Evolutionary conservation across 1,284 basidiomycete species (phyloP), one percentile per base, ranked within the genome.

Genomic region (Cutaneotrichosporon cyanovorans): DNA sequence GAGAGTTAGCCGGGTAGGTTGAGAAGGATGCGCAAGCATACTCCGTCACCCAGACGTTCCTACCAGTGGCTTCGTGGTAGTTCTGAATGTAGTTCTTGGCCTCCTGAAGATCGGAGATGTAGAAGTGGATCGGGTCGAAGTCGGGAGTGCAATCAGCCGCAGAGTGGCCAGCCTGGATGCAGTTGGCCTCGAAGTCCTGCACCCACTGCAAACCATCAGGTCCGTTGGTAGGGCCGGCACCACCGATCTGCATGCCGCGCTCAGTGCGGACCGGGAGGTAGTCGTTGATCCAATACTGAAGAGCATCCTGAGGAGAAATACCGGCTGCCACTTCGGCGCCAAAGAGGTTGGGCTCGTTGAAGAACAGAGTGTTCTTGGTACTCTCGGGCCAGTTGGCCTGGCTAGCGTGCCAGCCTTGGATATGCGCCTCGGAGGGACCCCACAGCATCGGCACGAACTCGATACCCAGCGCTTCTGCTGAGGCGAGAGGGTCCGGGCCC

Each of bases 401-500:
- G 14, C 31, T 22, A 11, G n/a, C 25, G 25, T 20, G 11, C 38
- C 38, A 40, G 15, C 31, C 25, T 12, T 7, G 8, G 12, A 12
- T 18, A 9, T 40, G 23, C 23, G 28, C 23, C 37, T 38, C 28
- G 20, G 15, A 16, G 10, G 38, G 38, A 28, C 38, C 38, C 38
- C 38, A 40, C 25, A 40, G 28, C 38, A 28, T 22, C 11, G 38
- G 38, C n/a, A 40, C 38, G n/a, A 40, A 40, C 38, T 40, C 38
- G 38, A 40, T 6, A 28, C 38, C 38, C 25, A 28, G 25, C 12
- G 25, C 12, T 12, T 28, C 25, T 7, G 25, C 25, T 28, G 7
- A 12, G 12, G 25, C 25, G 8, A 28, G 25, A 7, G 25, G 8
- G 12, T 28, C 12, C 8, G 25, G 12, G 8, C 25, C 25, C 80